These are phyloP conservation scores for Mortierella claussenii DNA, from an alignment of 192 early-diverging fungal genomes.

Conservation along the genomic window DNA sequence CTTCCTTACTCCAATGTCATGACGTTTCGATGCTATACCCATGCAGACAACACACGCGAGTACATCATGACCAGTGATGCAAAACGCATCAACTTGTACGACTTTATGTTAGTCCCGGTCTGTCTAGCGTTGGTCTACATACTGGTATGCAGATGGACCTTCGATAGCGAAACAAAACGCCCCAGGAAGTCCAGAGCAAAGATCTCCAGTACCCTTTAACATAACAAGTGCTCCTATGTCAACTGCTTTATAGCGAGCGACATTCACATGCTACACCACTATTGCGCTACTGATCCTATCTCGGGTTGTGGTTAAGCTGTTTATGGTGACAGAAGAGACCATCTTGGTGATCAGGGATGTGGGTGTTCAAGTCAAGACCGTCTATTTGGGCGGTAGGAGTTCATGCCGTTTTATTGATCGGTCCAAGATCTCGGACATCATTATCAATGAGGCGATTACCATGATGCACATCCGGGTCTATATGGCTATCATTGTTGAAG, in stretches of 20 bases:
- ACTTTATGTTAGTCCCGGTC: slow-evolving; percentile 25
- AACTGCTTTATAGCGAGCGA: slow-evolving; percentile 16
- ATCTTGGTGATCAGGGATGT: slow-evolving; percentile 73
- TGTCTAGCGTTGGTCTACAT: slow-evolving; percentile 22
- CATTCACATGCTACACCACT: slow-evolving; percentile 22
- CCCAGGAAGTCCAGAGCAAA: not conserved
- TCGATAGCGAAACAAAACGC: no score
- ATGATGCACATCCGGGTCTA: slow-evolving; percentile 78
- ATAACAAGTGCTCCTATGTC: no score
- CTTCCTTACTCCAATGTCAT: slow-evolving; percentile 14
- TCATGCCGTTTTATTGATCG: slow-evolving; percentile 71
- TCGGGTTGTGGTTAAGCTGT: slow-evolving; percentile 33
- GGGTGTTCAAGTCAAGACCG: slow-evolving; percentile 75
- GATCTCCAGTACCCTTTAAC: not conserved
- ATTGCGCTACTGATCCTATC: slow-evolving; percentile 18
- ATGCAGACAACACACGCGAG: slow-evolving; percentile 60
- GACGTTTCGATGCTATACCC: slow-evolving; percentile 54
- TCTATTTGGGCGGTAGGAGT: slow-evolving; percentile 59
- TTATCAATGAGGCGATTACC: slow-evolving; percentile 84
- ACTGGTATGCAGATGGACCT: slow-evolving; percentile 19
- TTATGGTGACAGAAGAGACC: slow-evolving; percentile 63
- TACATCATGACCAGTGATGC: slow-evolving; percentile 58
- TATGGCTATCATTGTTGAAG: slow-evolving; percentile 74
- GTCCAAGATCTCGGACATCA: slow-evolving; percentile 69
- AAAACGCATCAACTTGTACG: slow-evolving; percentile 43